phyloP scores from a whole-genome alignment of 2,329 filamentous ascomycete species.

The Ramularia collo-cygni region DNA sequence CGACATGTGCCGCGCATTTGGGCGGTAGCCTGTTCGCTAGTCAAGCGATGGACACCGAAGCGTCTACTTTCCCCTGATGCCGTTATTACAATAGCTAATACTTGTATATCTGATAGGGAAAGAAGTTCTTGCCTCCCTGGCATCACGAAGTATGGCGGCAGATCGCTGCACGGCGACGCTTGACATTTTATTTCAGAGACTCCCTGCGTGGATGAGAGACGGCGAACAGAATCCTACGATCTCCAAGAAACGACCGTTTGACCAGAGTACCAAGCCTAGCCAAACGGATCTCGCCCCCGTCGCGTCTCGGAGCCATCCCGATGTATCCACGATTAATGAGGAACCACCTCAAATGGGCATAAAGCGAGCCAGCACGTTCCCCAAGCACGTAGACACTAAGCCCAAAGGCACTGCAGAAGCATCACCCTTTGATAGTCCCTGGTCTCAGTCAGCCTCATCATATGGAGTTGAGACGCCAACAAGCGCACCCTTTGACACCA shows the following conservation, averaged over 20 bases:
- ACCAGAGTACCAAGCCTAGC: conserved; percentile 8
- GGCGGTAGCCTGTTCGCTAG: too few species aligned
- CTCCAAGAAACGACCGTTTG: conserved; percentile 43
- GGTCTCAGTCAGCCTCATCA: conserved; percentile 21
- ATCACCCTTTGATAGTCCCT: conserved; percentile 9
- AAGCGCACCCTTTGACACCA: conserved; percentile 17
- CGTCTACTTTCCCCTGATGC: too few species aligned
- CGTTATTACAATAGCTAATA: too few species aligned
- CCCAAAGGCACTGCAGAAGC: conserved; percentile 7
- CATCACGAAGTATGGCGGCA: conserved; percentile 79
- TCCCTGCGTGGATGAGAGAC: conserved; percentile 55
- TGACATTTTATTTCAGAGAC: conserved; percentile 71
- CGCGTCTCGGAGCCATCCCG: conserved; percentile 24
- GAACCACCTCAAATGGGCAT: conserved; percentile 4
- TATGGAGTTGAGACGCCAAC: conserved; percentile 23
- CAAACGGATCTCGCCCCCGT: background rate
- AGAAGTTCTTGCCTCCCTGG: conserved; percentile 70
- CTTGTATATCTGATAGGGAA: conserved; percentile 34
- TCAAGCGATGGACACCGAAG: too few species aligned
- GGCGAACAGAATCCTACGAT: conserved; percentile 36
- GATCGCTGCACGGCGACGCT: conserved; percentile 76
- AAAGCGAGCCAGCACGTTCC: conserved; percentile 25
- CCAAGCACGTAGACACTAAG: conserved; percentile 13
- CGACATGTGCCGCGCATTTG: too few species aligned
- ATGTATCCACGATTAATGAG: conserved; percentile 18